Percentiles rank a stretch among this genome's conserved stretches.
Evolutionary conservation across 352 stramenopile genomes (phyloP).

Genomic region (Phytophthora colocasiae): DNA sequence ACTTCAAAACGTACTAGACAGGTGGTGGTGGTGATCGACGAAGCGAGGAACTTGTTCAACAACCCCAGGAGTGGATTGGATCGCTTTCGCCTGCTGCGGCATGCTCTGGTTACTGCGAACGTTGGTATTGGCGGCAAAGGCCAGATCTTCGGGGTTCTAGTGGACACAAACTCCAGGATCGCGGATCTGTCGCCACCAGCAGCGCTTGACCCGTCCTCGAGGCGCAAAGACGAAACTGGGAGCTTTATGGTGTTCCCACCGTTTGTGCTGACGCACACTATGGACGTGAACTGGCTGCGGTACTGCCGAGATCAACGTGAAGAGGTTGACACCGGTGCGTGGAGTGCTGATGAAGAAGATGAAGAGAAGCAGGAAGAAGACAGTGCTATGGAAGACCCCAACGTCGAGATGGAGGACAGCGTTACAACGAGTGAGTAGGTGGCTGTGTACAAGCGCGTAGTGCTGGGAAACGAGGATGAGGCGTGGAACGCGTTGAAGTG

Average conservation of each 20-base stretch:
- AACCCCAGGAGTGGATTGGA: background rate
- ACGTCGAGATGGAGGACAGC: background rate
- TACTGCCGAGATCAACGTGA: background rate
- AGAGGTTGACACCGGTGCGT: background rate
- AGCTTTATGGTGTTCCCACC: conserved; percentile 5
- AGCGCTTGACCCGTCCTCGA: background rate
- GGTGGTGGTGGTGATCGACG: conserved; percentile 22
- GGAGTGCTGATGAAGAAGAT: background rate
- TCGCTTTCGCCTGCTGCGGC: background rate
- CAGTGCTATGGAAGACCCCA: too few species aligned
- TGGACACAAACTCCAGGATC: conserved; percentile 22
- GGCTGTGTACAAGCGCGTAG: conserved; percentile 2
- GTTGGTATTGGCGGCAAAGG: background rate
- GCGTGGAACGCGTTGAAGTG: conserved; percentile 7
- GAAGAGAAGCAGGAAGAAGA: conserved; percentile 6
- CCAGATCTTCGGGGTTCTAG: conserved; percentile 15
- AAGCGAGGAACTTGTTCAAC: conserved; percentile 7
- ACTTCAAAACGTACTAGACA: background rate
- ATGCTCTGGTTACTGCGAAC: conserved; percentile 5
- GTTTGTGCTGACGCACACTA: conserved; percentile 21
- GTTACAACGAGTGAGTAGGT: conserved; percentile 1
- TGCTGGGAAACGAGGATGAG: background rate
- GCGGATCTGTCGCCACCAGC: conserved; percentile 2
- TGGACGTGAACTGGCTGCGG: conserved; percentile 10
- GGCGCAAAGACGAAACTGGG: background rate